Conservation (phyloP, 1,139 yeast species). For the Yamadazyma dushanensis region DNA sequence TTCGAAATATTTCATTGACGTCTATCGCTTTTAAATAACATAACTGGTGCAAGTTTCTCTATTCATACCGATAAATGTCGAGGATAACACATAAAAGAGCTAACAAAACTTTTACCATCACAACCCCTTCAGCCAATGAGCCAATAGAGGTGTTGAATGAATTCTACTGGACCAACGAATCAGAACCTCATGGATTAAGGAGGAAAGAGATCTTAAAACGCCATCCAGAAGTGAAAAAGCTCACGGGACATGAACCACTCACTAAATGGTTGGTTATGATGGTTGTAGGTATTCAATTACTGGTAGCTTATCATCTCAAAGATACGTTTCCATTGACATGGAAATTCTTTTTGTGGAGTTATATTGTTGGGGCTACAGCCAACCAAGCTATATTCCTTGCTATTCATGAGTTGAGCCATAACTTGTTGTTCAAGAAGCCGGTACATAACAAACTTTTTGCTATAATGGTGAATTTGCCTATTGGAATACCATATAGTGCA, state of each 20-base stretch:
- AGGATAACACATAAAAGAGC: slow-evolving; percentile 36
- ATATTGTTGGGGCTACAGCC: slow-evolving; percentile 81
- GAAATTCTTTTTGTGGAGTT: slow-evolving; percentile 64
- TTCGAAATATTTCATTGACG: too few species aligned
- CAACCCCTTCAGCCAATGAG: slow-evolving; percentile 46
- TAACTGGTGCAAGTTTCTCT: too few species aligned
- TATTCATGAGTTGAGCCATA: slow-evolving; percentile 86
- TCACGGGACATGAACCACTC: slow-evolving; percentile 83
- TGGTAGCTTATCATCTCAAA: slow-evolving; percentile 60
- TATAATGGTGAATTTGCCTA: slow-evolving; percentile 77
- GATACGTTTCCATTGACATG: slow-evolving; percentile 53
- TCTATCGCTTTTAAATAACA: too few species aligned
- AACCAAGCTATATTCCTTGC: slow-evolving; percentile 84
- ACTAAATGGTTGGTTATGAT: slow-evolving; percentile 73
- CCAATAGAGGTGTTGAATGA: slow-evolving; percentile 49
- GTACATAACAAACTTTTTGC: slow-evolving; percentile 75
- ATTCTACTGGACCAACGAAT: slow-evolving; percentile 81
- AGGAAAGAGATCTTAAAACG: slow-evolving; percentile 70
- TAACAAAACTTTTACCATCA: slow-evolving; percentile 35
- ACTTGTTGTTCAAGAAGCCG: slow-evolving; percentile 80
- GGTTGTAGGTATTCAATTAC: slow-evolving; percentile 66
- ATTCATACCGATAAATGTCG: too few species aligned
- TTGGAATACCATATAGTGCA: slow-evolving; percentile 88
- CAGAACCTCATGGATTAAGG: slow-evolving; percentile 78
- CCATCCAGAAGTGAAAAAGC: slow-evolving; percentile 76